phyloP scores from a whole-genome alignment of 352 stramenopile species.

The Phytophthora colocasiae region DNA sequence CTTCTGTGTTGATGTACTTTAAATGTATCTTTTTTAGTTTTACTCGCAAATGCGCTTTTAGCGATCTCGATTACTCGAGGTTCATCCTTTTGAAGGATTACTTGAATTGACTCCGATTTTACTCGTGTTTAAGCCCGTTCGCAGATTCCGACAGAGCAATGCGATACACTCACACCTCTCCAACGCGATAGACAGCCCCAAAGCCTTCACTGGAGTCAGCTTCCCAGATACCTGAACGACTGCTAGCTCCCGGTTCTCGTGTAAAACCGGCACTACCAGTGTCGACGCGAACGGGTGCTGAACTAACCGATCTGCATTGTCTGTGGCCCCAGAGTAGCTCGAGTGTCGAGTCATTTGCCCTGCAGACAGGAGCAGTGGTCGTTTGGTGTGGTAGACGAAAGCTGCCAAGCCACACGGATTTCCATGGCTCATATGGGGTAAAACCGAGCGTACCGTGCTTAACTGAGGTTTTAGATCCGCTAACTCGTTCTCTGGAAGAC shows the following conservation, averaged over 20 bases:
- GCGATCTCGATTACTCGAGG: too few relatives aligned
- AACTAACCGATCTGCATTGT: slow-evolving; percentile 73
- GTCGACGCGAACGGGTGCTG: slow-evolving; percentile 63
- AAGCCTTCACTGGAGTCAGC: slow-evolving; percentile 54
- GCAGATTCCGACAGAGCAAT: too few relatives aligned
- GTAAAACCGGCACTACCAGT: slow-evolving; percentile 61
- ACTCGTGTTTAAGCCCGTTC: too few relatives aligned
- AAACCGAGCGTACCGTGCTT: slow-evolving; percentile 51
- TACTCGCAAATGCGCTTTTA: too few relatives aligned
- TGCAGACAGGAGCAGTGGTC: slow-evolving; percentile 61
- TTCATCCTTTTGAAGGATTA: too few relatives aligned
- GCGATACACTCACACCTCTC: slow-evolving; percentile 65
- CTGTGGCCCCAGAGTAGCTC: slow-evolving; percentile 56
- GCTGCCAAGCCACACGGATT: slow-evolving; percentile 64
- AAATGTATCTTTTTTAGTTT: too few relatives aligned
- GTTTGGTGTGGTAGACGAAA: slow-evolving; percentile 72
- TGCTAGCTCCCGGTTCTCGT: slow-evolving; percentile 43
- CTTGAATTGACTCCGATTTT: too few relatives aligned
- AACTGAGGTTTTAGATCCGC: slow-evolving; percentile 23
- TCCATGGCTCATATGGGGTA: slow-evolving; percentile 37
- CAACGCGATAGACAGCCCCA: slow-evolving; percentile 70
- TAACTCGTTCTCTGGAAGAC: slow-evolving; percentile 1
- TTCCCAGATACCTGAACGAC: slow-evolving; percentile 78
- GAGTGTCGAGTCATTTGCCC: slow-evolving; percentile 55
- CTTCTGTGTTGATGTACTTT: too few relatives aligned